phyloP scores from a whole-genome alignment of 2,329 filamentous ascomycete species.

The Xylaria sp. region DNA sequence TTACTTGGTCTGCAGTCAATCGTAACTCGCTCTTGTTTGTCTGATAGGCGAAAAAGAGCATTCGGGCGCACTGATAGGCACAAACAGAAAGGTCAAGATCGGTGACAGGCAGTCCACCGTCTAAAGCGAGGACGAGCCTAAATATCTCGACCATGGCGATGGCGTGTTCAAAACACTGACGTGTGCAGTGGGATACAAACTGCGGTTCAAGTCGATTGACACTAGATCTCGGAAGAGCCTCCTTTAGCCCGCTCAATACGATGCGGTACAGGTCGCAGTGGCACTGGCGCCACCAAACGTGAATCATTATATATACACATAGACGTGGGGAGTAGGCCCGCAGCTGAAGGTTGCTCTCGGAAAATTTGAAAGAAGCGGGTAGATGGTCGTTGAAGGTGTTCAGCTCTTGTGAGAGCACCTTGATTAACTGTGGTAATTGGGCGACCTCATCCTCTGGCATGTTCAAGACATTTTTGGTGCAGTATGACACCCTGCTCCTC shows the following conservation, averaged over 20 bases:
- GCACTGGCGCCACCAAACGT: conserved; percentile 69
- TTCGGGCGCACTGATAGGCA: conserved; percentile 65
- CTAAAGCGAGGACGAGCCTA: conserved; percentile 61
- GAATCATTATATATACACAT: conserved; percentile 69
- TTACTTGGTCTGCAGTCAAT: conserved; percentile 58
- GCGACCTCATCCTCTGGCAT: conserved; percentile 58
- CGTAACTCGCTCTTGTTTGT: conserved; percentile 57
- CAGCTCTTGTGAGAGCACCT: conserved; percentile 59
- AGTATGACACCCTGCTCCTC: conserved; percentile 65
- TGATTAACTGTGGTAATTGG: conserved; percentile 59
- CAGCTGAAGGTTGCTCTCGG: conserved; percentile 65
- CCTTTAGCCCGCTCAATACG: conserved; percentile 62
- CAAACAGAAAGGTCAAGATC: conserved; percentile 67
- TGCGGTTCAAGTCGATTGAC: conserved; percentile 60
- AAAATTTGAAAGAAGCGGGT: conserved; percentile 67
- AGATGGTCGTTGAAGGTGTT: conserved; percentile 64
- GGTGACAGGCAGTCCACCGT: conserved; percentile 62
- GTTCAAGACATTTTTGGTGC: conserved; percentile 58
- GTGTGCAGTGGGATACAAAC: conserved; percentile 62
- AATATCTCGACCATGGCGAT: conserved; percentile 67
- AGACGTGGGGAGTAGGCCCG: conserved; percentile 67
- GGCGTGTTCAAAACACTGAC: conserved; percentile 65
- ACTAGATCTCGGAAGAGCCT: conserved; percentile 59
- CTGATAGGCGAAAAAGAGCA: conserved; percentile 64
- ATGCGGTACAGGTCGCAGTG: conserved; percentile 68